Percentiles rank a stretch among this genome's conserved stretches.
These are phyloP conservation scores for Phialemonium atrogriseum DNA, from an alignment of 2,329 filamentous ascomycete genomes.

Conservation along the genomic window DNA sequence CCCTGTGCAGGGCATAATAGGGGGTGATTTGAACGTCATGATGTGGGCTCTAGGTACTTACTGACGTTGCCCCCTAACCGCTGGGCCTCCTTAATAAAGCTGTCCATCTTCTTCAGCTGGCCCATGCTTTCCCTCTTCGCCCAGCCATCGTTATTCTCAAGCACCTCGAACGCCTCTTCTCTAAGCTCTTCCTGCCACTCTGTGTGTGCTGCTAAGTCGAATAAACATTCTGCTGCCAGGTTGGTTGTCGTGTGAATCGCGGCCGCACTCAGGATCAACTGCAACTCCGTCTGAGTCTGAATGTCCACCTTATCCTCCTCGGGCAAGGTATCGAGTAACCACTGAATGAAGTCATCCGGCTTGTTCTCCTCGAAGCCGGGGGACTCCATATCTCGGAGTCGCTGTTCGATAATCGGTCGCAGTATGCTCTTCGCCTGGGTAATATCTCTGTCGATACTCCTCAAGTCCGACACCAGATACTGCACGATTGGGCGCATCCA, in stretches of 20 bases:
- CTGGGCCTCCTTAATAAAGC: constrained; percentile 38
- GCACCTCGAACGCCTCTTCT: constrained; percentile 35
- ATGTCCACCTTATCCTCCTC: constrained; percentile 28
- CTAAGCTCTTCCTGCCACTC: constrained; percentile 39
- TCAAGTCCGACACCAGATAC: constrained; percentile 36
- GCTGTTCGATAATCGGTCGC: constrained; percentile 36
- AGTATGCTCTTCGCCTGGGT: constrained; percentile 33
- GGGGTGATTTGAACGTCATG: too few species aligned
- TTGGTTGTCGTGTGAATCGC: constrained; percentile 38
- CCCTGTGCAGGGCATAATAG: too few species aligned
- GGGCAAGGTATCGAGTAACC: constrained; percentile 32
- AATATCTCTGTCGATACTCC: constrained; percentile 35
- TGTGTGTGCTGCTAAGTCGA: constrained; percentile 38
- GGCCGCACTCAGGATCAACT: constrained; percentile 34
- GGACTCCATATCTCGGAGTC: constrained; percentile 30
- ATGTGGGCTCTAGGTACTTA: constrained; percentile 14
- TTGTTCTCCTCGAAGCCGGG: constrained; percentile 23
- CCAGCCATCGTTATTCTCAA: constrained; percentile 33
- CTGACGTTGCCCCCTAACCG: constrained; percentile 33
- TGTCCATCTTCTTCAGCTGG: constrained; percentile 37
- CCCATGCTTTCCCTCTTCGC: constrained; percentile 32
- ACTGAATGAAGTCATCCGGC: constrained; percentile 35
- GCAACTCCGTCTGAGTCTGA: constrained; percentile 30
- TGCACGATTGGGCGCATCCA: constrained; percentile 40
- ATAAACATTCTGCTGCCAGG: constrained; percentile 38